phyloP scores from a whole-genome alignment of 208 protist genomes.

The Trypanosoma rangeli region DNA sequence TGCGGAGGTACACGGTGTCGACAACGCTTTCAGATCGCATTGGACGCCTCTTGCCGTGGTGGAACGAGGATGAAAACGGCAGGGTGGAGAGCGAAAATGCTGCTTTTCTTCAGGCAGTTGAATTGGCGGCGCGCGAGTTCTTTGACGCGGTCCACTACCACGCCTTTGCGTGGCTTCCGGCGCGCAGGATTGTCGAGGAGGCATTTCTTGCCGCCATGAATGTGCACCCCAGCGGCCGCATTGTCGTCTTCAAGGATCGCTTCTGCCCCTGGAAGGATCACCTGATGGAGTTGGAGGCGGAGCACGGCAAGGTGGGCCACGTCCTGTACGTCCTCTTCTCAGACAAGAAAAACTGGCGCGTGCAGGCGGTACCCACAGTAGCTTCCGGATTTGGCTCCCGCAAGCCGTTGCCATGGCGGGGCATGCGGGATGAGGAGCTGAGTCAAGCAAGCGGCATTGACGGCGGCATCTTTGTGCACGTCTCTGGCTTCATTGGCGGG shows the following conservation, averaged over 20 bases:
- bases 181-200: constrained; percentile 74
- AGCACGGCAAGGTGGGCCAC: constrained; percentile 41
- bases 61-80: constrained; percentile 83
- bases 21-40: constrained; percentile 85
- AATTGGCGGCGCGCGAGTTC: constrained; percentile 87
- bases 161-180: constrained; percentile 91
- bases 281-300: constrained; percentile 88
- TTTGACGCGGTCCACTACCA: constrained; percentile 79
- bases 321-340: constrained; percentile 91
- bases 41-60: constrained; percentile 79
- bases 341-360: constrained; percentile 89
- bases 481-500: constrained; percentile 96
- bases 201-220: constrained; percentile 54
- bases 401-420: constrained; percentile 91
- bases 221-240: constrained; percentile 64
- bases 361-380: constrained; percentile 88
- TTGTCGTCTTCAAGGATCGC: constrained; percentile 75
- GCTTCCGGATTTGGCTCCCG: constrained; percentile 75
- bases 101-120: constrained; percentile 86
- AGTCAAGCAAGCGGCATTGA: constrained; percentile 76
- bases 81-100: constrained; percentile 44
- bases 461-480: constrained; percentile 95
- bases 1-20: constrained; percentile 74
- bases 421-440: constrained; percentile 92
- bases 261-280: constrained; percentile 95